Evolutionary conservation across 164 flowering plant genomes (phyloP).

Genomic region (Vitis labrusca): DNA sequence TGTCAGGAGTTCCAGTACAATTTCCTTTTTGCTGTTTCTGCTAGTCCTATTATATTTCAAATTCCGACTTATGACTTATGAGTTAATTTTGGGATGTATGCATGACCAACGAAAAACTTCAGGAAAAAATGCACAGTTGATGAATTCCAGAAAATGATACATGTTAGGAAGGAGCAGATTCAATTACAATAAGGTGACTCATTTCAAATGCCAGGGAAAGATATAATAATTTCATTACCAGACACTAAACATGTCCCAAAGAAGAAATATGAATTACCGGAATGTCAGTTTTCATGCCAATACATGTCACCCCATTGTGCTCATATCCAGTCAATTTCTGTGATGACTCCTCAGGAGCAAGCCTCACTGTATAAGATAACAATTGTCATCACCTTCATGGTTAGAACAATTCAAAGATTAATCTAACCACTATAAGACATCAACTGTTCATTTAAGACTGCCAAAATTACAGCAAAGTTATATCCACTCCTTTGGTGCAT

Average conservation of each 20-base stretch:
- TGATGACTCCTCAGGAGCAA: conserved; percentile 95
- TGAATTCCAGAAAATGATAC: too few species aligned
- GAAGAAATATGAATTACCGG: conserved; percentile 55
- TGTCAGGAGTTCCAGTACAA: too few species aligned
- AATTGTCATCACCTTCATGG: not conserved
- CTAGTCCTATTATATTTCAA: too few species aligned
- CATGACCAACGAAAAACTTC: too few species aligned
- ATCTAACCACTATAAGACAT: not conserved
- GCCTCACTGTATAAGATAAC: conserved; percentile 67
- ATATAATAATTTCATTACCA: not conserved
- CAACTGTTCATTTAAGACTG: not conserved
- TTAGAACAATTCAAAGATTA: not conserved
- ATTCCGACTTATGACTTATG: too few species aligned
- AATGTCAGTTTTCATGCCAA: conserved; percentile 94
- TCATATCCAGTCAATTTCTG: conserved; percentile 75
- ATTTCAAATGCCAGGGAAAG: not conserved
- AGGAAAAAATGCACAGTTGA: too few species aligned
- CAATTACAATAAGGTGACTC: too few species aligned
- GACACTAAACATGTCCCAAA: not conserved
- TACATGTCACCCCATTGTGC: conserved; percentile 93
- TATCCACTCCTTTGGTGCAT: not conserved
- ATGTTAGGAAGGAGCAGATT: too few species aligned
- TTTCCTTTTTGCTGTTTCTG: too few species aligned
- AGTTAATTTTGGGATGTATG: too few species aligned
- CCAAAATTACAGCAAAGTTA: not conserved